Evolutionary conservation across 176 grass and related monocot genomes (phyloP).

Genomic region (Avena eriantha): DNA sequence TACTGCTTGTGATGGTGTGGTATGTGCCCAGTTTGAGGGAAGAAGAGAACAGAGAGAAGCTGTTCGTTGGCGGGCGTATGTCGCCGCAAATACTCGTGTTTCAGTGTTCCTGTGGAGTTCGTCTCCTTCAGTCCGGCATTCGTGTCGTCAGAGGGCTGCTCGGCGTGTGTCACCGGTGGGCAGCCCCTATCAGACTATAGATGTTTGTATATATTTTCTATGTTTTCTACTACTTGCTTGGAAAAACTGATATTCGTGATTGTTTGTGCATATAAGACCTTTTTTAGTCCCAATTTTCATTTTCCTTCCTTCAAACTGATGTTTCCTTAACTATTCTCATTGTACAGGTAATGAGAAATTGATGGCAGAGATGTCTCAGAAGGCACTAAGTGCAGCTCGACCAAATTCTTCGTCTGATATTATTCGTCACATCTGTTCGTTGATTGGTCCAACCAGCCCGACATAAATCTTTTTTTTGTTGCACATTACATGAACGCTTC

Average conservation of each 20-base stretch:
- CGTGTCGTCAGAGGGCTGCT: too few relatives aligned
- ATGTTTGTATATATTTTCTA: not conserved
- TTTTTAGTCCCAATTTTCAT: not conserved
- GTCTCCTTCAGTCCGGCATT: too few relatives aligned
- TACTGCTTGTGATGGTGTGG: too few relatives aligned
- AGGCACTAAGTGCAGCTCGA: slow-evolving; percentile 66
- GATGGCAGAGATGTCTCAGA: slow-evolving; percentile 82
- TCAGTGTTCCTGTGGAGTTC: too few relatives aligned
- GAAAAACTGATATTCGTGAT: slow-evolving; percentile 9
- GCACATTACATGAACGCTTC: slow-evolving; percentile 10
- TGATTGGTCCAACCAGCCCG: slow-evolving; percentile 48
- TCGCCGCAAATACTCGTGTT: too few relatives aligned
- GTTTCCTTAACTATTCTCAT: slow-evolving; percentile 9
- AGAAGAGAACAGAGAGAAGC: too few relatives aligned
- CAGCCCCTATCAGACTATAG: slow-evolving; percentile 18
- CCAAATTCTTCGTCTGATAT: slow-evolving; percentile 76
- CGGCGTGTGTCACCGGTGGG: too few relatives aligned
- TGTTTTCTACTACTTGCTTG: slow-evolving; percentile 2
- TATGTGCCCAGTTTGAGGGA: too few relatives aligned
- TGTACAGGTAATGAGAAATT: slow-evolving; percentile 77
- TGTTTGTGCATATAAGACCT: not conserved
- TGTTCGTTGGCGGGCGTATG: too few relatives aligned
- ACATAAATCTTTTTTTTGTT: slow-evolving; percentile 45
- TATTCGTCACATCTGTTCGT: slow-evolving; percentile 63
- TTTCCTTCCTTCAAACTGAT: slow-evolving; percentile 12